Evolutionary conservation across 2,329 filamentous ascomycete genomes (phyloP).

Genomic region (Harringtonia lauricola): DNA sequence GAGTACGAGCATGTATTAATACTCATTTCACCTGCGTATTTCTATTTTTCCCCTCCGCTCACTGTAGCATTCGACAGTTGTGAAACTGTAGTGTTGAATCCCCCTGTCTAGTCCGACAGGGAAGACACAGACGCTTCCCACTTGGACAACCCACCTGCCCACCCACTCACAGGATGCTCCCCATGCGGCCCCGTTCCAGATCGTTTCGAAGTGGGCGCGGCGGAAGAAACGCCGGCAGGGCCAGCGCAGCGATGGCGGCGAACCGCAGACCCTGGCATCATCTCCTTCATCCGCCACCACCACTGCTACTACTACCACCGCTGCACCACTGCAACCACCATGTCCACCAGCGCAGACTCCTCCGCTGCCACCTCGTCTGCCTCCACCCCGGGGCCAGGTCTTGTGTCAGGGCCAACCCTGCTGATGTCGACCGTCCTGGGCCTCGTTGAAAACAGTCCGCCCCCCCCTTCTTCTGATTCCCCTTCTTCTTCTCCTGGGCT

Average conservation of each 20-base stretch:
- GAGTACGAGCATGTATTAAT: too few relatives aligned
- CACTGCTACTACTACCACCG: too few relatives aligned
- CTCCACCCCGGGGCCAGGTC: slow-evolving; percentile 16
- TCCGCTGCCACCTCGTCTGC: slow-evolving; percentile 4
- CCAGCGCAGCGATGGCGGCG: not conserved
- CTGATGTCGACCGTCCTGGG: slow-evolving; percentile 18
- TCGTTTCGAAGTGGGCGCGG: too few relatives aligned
- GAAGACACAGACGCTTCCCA: not conserved
- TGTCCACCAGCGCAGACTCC: not conserved
- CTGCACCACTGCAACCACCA: too few relatives aligned
- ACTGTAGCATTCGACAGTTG: not conserved
- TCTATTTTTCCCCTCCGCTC: not conserved
- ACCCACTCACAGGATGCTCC: slow-evolving; percentile 18
- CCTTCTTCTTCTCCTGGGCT: slow-evolving; percentile 8
- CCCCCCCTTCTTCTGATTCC: slow-evolving; percentile 12
- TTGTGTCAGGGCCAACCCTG: slow-evolving; percentile 25
- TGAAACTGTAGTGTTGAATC: not conserved
- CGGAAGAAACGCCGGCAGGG: slow-evolving; percentile 12
- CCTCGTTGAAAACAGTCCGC: slow-evolving; percentile 18
- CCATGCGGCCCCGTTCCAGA: slow-evolving; percentile 21
- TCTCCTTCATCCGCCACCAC: not conserved
- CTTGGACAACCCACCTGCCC: not conserved
- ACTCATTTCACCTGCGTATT: too few relatives aligned
- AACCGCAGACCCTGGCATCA: too few relatives aligned
- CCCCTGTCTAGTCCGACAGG: not conserved